Evolutionary conservation across 139 green algal species (phyloP), one percentile per base, ranked within the genome.

Genomic region (Desmodesmus armatus): DNA sequence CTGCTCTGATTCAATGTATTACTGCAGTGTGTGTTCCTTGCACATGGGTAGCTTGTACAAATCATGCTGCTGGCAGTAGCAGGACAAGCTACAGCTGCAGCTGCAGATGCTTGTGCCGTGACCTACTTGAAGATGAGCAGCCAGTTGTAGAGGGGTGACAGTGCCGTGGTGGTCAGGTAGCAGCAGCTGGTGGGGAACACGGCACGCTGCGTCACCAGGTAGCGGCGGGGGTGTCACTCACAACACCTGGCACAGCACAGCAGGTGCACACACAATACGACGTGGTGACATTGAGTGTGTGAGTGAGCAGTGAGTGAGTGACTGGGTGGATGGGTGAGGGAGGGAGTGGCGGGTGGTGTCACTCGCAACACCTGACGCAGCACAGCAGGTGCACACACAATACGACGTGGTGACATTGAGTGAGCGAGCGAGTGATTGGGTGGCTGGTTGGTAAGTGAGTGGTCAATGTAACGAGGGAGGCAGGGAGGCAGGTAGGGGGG

Each of bases 121-220:
- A 25, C 88, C 65, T 62, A 91, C 85, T 39, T 81, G 74, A 87
- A 89, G 4, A 92, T 89, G 44, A 92, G 80, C 6, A 89, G 21
- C 65, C 67, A 92, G 69, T 92, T 92, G 80, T 88, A 92, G 1
- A 88, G 33, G 0, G 89, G 89, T 60, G 82, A 88, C 49, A 92
- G 80, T 3, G 69, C 40, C 2, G 80, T 77, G 9, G 71, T 82
- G 41, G 77, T 19, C 25, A 82, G 23, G 29, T 62, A 78, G 25
- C 40, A 58, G 40, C 87, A 70, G 5, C 83, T 93, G 40, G 87
- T 66, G 0, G 93, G 88, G 2, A 85, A 37, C 1, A 96, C 91
- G 3, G 90, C 79, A 17, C 87, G 83, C 90, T 96, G 93, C 0
- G 87, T 55, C 39, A 89, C 39, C 19, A 89, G 51, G 63, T 87